A percentile compares a stretch with the other conserved stretches of the same genome.
Evolutionary conservation across 768 basidiomycete genomes (phyloP).

Genomic region (Naematelia aurantialba): DNA sequence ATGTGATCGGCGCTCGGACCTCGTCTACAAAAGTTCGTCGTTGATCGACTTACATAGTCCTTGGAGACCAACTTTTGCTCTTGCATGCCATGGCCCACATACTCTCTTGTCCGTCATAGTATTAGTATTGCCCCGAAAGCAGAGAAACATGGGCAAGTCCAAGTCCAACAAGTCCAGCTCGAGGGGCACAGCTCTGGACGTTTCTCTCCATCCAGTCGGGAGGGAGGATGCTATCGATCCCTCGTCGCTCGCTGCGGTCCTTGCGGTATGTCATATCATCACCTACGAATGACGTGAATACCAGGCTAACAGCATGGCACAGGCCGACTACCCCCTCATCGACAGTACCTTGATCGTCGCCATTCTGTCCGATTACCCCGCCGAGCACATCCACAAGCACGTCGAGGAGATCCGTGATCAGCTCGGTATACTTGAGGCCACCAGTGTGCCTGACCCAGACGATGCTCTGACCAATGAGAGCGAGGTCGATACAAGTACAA

Average conservation of each 20-base stretch:
- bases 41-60: too few relatives aligned
- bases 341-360: constrained; percentile 32
- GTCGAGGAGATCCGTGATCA: constrained; percentile 29
- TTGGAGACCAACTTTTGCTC: too few relatives aligned
- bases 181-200: not conserved
- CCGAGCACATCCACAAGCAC: constrained; percentile 7
- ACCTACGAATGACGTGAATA: too few relatives aligned
- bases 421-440: constrained; percentile 39
- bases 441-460: constrained; percentile 33
- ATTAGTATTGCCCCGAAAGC: not conserved
- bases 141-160: not conserved
- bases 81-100: not conserved
- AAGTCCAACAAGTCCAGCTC: not conserved
- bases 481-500: constrained; percentile 1
- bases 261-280: too few relatives aligned
- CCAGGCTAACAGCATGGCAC: not conserved
- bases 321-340: constrained; percentile 38
- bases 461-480: constrained; percentile 5
- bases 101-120: not conserved
- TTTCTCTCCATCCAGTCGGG: not conserved
- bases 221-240: not conserved
- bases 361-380: constrained; percentile 31
- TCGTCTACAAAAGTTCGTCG: too few relatives aligned
- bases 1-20: too few relatives aligned
- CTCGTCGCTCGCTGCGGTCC: not conserved